Evolutionary conservation across 2,329 filamentous ascomycete species (phyloP).

Genomic region (Hymenoscyphus fraxineus): DNA sequence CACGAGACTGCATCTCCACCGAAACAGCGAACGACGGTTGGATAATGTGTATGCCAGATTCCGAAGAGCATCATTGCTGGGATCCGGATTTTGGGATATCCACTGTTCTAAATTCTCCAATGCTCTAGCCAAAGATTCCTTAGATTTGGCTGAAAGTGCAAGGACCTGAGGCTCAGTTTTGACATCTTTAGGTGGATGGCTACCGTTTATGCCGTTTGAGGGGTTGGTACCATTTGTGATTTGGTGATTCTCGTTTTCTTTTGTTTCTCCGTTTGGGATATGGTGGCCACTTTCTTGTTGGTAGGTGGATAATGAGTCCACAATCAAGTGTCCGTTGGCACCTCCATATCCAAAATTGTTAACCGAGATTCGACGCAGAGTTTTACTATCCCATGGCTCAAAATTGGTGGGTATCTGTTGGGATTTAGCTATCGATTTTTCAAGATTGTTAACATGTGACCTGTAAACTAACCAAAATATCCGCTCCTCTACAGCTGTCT

Average conservation of each 20-base stretch:
- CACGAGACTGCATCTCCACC: slow-evolving; percentile 14
- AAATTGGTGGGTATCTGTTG: not conserved
- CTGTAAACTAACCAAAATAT: not conserved
- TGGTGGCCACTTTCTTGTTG: not conserved
- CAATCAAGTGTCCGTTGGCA: slow-evolving; percentile 44
- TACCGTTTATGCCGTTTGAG: not conserved
- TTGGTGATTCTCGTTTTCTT: not conserved
- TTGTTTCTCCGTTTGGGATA: not conserved
- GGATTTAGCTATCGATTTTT: not conserved
- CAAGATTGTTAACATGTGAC: not conserved
- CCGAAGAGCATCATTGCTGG: not conserved
- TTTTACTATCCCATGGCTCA: slow-evolving; percentile 6
- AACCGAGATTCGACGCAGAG: slow-evolving; percentile 15
- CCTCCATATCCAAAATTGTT: slow-evolving; percentile 42
- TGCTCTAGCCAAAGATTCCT: not conserved
- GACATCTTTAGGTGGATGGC: not conserved
- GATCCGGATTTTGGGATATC: not conserved
- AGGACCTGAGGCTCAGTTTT: not conserved
- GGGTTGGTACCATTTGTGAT: not conserved
- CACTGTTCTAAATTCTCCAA: slow-evolving; percentile 3
- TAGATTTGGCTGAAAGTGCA: slow-evolving; percentile 6
- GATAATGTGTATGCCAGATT: slow-evolving; percentile 20
- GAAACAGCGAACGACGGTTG: slow-evolving; percentile 13
- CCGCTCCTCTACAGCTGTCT: slow-evolving; percentile 17
- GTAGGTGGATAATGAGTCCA: slow-evolving; percentile 18